Conservation (phyloP, 2,329 filamentous ascomycete species). For the Fusarium floridanum region DNA sequence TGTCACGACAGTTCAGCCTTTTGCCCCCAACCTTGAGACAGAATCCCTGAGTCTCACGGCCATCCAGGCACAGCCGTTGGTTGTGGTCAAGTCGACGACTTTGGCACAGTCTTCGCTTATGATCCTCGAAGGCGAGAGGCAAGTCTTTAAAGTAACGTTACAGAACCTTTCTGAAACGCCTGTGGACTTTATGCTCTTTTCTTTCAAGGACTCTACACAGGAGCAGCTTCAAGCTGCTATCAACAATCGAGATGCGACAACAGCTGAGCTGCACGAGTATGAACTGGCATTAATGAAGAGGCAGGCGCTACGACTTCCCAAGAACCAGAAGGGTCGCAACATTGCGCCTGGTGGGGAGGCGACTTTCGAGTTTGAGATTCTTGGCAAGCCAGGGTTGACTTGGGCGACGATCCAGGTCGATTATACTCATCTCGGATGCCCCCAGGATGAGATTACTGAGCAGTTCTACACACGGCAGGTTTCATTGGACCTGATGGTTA, state of each 20-base stretch:
- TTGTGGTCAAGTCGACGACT: constrained; percentile 81
- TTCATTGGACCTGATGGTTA: constrained; percentile 83
- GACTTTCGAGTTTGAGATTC: constrained; percentile 84
- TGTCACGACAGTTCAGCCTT: constrained; percentile 54
- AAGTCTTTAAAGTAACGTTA: constrained; percentile 81
- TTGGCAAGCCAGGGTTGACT: constrained; percentile 88
- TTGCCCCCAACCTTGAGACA: constrained; percentile 59
- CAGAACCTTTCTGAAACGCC: constrained; percentile 82
- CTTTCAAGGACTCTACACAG: constrained; percentile 90
- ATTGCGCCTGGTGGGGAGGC: constrained; percentile 77
- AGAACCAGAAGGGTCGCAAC: constrained; percentile 64
- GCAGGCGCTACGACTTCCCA: constrained; percentile 73
- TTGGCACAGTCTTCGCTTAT: constrained; percentile 88
- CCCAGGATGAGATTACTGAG: constrained; percentile 75
- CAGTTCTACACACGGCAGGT: constrained; percentile 88
- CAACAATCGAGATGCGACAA: constrained; percentile 79
- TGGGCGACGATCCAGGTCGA: constrained; percentile 85
- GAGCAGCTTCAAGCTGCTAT: constrained; percentile 81
- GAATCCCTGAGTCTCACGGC: constrained; percentile 76
- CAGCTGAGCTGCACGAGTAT: constrained; percentile 86
- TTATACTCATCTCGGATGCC: constrained; percentile 83
- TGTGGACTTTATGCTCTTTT: constrained; percentile 87
- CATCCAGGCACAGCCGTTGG: constrained; percentile 81
- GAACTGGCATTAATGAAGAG: constrained; percentile 83
- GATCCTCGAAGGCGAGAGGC: constrained; percentile 91